These are phyloP conservation scores for Isabelozyma rhagii DNA, from an alignment of 805 yeast genomes.

Conservation along the genomic window DNA sequence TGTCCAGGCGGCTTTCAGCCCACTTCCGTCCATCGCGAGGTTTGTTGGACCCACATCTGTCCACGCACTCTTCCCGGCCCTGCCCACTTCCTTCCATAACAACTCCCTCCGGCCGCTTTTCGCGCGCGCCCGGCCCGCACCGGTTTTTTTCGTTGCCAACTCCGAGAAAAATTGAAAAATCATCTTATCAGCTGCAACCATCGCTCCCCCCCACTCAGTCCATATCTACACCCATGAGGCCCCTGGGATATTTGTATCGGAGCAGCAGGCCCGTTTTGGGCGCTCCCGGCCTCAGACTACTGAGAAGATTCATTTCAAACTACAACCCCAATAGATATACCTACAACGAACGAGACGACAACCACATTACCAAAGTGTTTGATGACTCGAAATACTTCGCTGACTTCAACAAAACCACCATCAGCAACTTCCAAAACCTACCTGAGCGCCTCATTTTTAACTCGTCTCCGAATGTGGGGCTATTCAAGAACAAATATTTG, in stretches of 20 bases:
- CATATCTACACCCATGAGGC: neutral
- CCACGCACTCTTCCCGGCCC: too few species aligned
- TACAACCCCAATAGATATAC: neutral
- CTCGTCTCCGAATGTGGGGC: constrained; percentile 43
- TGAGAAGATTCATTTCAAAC: neutral
- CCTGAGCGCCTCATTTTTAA: constrained; percentile 6
- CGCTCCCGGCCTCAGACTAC: neutral
- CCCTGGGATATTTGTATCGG: neutral
- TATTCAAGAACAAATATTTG: constrained; percentile 72
- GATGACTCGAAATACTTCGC: constrained; percentile 61
- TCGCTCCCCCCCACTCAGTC: neutral
- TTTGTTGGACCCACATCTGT: too few species aligned
- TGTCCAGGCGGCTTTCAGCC: too few species aligned
- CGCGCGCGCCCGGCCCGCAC: too few species aligned
- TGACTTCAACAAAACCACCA: constrained; percentile 37
- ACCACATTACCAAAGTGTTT: constrained; percentile 48
- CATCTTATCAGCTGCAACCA: neutral
- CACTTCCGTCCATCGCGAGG: too few species aligned
- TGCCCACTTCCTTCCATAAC: too few species aligned
- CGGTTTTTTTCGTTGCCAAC: neutral
- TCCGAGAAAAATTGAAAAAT: neutral
- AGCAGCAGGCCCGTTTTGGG: neutral
- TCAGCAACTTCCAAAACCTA: neutral
- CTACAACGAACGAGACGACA: constrained; percentile 3
- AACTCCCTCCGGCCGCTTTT: too few species aligned